These are phyloP conservation scores for Hypomontagnella monticulosa DNA, from an alignment of 495 filamentous ascomycete genomes.

Conservation along the genomic window DNA sequence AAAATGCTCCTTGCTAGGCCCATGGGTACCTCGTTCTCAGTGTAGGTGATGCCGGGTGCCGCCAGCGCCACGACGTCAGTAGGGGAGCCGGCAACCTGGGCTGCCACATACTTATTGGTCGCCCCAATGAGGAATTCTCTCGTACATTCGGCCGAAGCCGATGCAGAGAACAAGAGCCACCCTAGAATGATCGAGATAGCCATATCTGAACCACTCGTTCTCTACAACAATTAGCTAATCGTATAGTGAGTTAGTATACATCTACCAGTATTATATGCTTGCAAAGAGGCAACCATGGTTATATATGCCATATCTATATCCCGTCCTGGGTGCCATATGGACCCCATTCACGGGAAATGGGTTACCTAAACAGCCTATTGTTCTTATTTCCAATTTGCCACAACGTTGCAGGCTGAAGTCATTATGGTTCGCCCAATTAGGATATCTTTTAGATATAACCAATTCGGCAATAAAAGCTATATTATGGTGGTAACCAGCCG, in stretches of 20 bases:
- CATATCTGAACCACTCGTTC: slow-evolving; percentile 6
- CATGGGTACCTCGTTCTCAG: slow-evolving; percentile 49
- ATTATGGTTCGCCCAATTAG: slow-evolving; percentile 1
- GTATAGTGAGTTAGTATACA: too few species aligned
- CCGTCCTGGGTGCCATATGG: not conserved
- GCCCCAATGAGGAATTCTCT: slow-evolving; percentile 46
- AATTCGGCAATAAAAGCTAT: slow-evolving; percentile 6
- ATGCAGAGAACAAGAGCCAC: slow-evolving; percentile 27
- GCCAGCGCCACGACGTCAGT: slow-evolving; percentile 31
- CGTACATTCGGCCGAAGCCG: slow-evolving; percentile 42
- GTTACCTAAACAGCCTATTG: slow-evolving; percentile 28
- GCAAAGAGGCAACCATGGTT: not conserved
- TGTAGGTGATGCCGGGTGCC: slow-evolving; percentile 47
- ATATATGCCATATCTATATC: not conserved
- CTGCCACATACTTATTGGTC: slow-evolving; percentile 44
- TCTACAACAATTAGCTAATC: not conserved
- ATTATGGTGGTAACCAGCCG: not conserved
- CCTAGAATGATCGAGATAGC: slow-evolving; percentile 6
- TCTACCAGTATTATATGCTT: too few species aligned
- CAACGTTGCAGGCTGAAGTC: slow-evolving; percentile 15
- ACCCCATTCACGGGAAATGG: not conserved
- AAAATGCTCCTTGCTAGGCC: slow-evolving; percentile 47
- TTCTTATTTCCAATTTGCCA: slow-evolving; percentile 7
- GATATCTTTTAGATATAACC: not conserved
- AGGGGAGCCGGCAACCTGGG: slow-evolving; percentile 43